Evolutionary conservation across 805 yeast species (phyloP).

Genomic region (Myxozyma nipponensis): DNA sequence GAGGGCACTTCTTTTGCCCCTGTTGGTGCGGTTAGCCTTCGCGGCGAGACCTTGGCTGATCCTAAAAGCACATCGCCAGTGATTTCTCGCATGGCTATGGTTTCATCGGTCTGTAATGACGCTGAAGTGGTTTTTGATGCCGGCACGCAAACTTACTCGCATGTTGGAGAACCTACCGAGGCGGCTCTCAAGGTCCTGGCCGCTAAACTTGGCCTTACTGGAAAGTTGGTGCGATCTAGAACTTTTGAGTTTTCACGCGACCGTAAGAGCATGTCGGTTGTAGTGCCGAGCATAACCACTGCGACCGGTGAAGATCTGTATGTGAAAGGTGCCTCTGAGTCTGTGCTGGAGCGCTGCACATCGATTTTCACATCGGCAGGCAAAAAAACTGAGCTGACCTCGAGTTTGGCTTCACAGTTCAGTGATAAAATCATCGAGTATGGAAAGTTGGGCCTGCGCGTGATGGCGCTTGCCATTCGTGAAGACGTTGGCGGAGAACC

Average conservation of each 20-base stretch:
- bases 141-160: conserved; percentile 34
- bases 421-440: conserved; percentile 40
- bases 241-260: conserved; percentile 49
- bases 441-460: conserved; percentile 45
- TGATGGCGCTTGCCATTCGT: conserved; percentile 46
- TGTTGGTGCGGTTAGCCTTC: conserved; percentile 22
- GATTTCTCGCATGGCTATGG: conserved; percentile 38
- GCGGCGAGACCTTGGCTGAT: conserved; percentile 31
- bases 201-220: conserved; percentile 37
- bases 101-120: conserved; percentile 44
- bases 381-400: conserved; percentile 34
- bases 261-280: conserved; percentile 53
- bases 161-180: conserved; percentile 55
- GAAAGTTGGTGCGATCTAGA: conserved; percentile 29
- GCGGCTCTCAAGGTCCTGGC: conserved; percentile 46
- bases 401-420: conserved; percentile 37
- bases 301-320: conserved; percentile 34
- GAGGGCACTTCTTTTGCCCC: conserved; percentile 37
- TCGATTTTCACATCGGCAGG: conserved; percentile 36
- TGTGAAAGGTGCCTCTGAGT: conserved; percentile 57
- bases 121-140: conserved; percentile 35
- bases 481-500: conserved; percentile 26
- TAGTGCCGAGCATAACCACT: conserved; percentile 35
- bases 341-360: conserved; percentile 44
- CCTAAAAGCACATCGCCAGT: conserved; percentile 11